Percentiles rank a stretch among this genome's conserved stretches.
These are phyloP conservation scores for Jimgerdemannia flammicorona DNA, from an alignment of 192 early-diverging fungal species.

Conservation along the genomic window DNA sequence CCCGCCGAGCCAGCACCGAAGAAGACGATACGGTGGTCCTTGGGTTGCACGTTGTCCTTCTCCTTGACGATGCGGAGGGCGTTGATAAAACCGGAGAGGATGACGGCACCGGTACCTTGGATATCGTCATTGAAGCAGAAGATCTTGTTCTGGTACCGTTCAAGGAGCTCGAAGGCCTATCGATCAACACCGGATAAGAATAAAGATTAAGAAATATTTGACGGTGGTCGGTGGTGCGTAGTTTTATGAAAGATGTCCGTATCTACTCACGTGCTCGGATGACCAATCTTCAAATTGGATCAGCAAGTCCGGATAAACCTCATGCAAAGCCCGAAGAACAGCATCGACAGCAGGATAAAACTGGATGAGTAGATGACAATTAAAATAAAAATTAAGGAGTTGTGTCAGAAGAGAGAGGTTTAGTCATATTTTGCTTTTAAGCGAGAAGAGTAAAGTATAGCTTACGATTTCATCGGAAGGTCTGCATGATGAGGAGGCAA, in stretches of 20 bases:
- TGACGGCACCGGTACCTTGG: slow-evolving; percentile 91
- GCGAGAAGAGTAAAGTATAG: background rate
- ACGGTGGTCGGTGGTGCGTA: no score
- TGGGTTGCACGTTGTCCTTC: slow-evolving; percentile 58
- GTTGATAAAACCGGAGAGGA: slow-evolving; percentile 90
- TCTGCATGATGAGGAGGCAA: background rate
- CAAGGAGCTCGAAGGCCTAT: slow-evolving; percentile 71
- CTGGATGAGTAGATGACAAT: slow-evolving; percentile 4
- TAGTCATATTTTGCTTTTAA: background rate
- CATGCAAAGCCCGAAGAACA: slow-evolving; percentile 66
- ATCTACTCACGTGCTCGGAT: slow-evolving; percentile 60
- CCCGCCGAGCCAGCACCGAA: slow-evolving; percentile 94
- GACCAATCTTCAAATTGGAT: slow-evolving; percentile 98
- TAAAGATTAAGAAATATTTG: background rate
- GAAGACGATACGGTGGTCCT: slow-evolving; percentile 86
- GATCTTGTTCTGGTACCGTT: slow-evolving; percentile 69
- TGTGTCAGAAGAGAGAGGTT: no score
- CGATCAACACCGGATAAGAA: slow-evolving; percentile 15
- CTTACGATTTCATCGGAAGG: slow-evolving; percentile 3
- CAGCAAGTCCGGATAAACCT: slow-evolving; percentile 74
- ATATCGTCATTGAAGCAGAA: slow-evolving; percentile 97
- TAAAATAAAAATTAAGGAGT: no score
- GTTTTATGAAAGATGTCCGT: no score
- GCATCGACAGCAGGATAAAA: slow-evolving; percentile 85
- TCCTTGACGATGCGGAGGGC: slow-evolving; percentile 60